Percentiles rank a stretch among this genome's conserved stretches.
Evolutionary conservation across 2,329 filamentous ascomycete genomes (phyloP).

Genomic region (Trichoderma harzianum): DNA sequence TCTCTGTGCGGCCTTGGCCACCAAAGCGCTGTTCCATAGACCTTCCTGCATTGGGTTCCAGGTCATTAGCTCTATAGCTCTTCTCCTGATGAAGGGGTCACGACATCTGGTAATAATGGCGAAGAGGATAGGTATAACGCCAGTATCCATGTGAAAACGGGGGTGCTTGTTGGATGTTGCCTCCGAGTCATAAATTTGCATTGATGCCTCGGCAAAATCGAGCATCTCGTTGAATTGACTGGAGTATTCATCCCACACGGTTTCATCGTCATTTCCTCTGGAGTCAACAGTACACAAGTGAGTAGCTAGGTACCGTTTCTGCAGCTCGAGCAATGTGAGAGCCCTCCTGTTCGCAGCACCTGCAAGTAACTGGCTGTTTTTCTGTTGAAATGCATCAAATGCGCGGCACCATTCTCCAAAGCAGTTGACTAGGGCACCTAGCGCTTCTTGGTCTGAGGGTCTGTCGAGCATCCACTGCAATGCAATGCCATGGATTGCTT

Average conservation of each 20-base stretch:
- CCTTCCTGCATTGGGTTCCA: neutral
- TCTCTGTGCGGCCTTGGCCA: neutral
- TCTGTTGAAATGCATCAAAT: neutral
- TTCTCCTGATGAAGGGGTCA: neutral
- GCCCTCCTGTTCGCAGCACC: neutral
- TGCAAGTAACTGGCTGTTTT: neutral
- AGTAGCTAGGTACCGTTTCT: neutral
- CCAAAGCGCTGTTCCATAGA: neutral
- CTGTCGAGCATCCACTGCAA: neutral
- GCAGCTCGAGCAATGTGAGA: neutral
- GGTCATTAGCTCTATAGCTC: neutral
- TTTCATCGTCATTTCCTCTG: neutral
- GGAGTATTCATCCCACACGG: neutral
- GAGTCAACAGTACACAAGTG: neutral
- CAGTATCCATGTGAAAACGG: neutral
- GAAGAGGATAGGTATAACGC: neutral
- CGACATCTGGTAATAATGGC: neutral
- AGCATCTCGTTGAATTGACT: neutral
- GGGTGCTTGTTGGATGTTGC: neutral
- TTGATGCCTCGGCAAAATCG: neutral
- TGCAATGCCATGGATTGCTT: neutral
- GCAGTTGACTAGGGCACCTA: neutral
- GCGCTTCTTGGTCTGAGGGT: neutral
- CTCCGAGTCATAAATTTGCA: neutral
- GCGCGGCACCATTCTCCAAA: neutral